Base-by-base conservation (phyloP, 169 alveolate genomes). In the Amoebophrya sp. region DNA sequence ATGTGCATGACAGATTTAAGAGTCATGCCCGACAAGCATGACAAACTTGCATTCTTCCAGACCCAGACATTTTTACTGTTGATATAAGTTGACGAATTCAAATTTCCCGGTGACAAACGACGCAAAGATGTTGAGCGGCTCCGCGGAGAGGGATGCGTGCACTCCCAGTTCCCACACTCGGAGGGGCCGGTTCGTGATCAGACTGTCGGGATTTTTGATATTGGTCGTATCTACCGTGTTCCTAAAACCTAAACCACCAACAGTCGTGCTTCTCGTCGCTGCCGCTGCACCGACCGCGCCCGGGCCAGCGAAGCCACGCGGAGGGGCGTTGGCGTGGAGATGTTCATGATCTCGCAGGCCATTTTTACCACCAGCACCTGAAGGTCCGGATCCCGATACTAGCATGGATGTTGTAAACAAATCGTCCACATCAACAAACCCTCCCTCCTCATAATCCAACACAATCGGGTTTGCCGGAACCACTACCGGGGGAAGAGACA, bases 141-240 rank as follows among this genome's bases (percentile, higher is more conserved):
- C 90, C 7, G 90, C 90, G 3, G 53, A 25, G 35, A 88, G 47
- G 2, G 54, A 35, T 2, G 90, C 90, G 29, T 88, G 90, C n/a
- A 88, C 90, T 33, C 90, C 90, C 23, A 38, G 32, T 40, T 88
- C 90, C 90, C 90, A 88, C n/a, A 88, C 90, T 3, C 35, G 53
- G 40, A 88, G 2, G n/a, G n/a, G n/a, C n/a, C n/a, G n/a, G n/a
- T n/a, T n/a, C 40, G 41, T 3, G 25, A 18, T 29, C 53, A 35
- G 54, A 0, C 29, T 29, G 14, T 40, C 90, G 29, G 47, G 23
- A 0, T 0, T 18, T 18, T 18, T 7, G 66, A 12, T 7, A 47
- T 47, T 18, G 7, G 7, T 18, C 18, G 7, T 47, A 12, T 47
- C 66, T 12, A 47, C 66, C 29, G 7, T 12, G 66, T 47, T 47